Base-by-base conservation (phyloP, 2,329 filamentous ascomycete species). In the Capronia coronata region DNA sequence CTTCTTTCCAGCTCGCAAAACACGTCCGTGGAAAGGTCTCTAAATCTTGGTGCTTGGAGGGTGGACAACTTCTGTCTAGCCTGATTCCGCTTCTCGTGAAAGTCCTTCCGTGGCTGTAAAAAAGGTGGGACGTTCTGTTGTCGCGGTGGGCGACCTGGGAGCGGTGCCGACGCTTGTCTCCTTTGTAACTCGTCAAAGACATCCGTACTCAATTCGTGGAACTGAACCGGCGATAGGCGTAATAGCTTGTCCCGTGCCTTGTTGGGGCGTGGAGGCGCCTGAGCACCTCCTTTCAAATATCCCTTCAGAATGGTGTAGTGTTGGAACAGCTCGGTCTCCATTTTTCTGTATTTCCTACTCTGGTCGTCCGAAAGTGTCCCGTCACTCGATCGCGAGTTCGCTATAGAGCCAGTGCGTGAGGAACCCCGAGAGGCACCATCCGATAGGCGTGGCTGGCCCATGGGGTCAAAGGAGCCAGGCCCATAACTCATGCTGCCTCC, bases 61-160 rank as follows among this genome's bases (percentile, higher is more conserved):
- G 90, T 94, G 0, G 89, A 91, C 16, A 98, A 79, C 67, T 94
- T 94, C 68, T 96, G 89, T 34, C 93, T 81, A n/a, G 93, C 93
- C 67, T 97, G 90, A 65, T 98, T 98, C 56, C 93, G 84, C 70
- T 97, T 98, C 2, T 90, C 89, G 67, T 98, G 93, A 69, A 97
- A 97, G 56, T 82, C 84, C 57, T 84, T 78, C 66, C 91, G 88
- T n/a, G 93, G 87, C 19, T 87, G 72, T 4, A 98, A 78, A 64
- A 82, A 94, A 10, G 80, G 72, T 1, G 88, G 87, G 58, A 75
- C 63, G 66, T 77, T 66, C 62, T 68, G 41, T 65, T 61, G 59
- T 11, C 67, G 68, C 27, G 68, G 66, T 13, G 69, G 67, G 9
- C 67, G 64, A 8, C 66, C 68, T 27, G 57, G 57, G 11, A 57